Evolutionary conservation across 495 filamentous ascomycete genomes (phyloP).

Genomic region (Penicilliopsis zonata): DNA sequence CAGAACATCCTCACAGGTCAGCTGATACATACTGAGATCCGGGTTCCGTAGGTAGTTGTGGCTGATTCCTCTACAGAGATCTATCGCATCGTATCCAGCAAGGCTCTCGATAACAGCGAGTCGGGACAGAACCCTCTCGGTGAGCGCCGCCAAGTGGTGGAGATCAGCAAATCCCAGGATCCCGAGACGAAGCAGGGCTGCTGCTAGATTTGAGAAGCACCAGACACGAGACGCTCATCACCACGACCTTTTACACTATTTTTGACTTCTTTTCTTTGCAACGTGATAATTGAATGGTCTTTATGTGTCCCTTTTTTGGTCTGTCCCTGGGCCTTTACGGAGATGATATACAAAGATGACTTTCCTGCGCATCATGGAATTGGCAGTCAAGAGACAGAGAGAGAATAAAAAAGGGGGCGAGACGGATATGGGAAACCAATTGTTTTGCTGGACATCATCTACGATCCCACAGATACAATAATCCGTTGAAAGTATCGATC

Average conservation of each 20-base stretch:
- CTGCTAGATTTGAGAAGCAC: constrained; percentile 46
- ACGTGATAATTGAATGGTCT: constrained; percentile 30
- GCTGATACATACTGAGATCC: constrained; percentile 10
- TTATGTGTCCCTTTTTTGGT: constrained; percentile 28
- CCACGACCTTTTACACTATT: constrained; percentile 17
- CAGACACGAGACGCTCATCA: constrained; percentile 19
- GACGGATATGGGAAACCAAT: constrained; percentile 11
- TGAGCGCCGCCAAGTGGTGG: constrained; percentile 59
- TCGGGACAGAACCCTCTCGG: constrained; percentile 59
- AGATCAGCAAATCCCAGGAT: constrained; percentile 71
- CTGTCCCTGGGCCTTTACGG: constrained; percentile 27
- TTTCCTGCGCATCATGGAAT: constrained; percentile 18
- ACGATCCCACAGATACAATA: constrained; percentile 2
- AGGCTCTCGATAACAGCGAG: constrained; percentile 83
- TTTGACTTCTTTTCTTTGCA: constrained; percentile 18
- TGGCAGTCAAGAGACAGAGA: constrained; percentile 14
- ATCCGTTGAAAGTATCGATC: constrained; percentile 11
- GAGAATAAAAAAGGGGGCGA: no score
- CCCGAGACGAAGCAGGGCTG: constrained; percentile 72
- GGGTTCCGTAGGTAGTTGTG: neutral
- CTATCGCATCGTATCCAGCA: constrained; percentile 97
- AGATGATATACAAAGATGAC: constrained; percentile 29
- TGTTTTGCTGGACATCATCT: constrained; percentile 16
- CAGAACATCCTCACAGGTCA: constrained; percentile 97
- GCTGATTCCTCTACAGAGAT: constrained; percentile 54